phyloP scores from a whole-genome alignment of 1,284 basidiomycete species.

The Irpex sp. region DNA sequence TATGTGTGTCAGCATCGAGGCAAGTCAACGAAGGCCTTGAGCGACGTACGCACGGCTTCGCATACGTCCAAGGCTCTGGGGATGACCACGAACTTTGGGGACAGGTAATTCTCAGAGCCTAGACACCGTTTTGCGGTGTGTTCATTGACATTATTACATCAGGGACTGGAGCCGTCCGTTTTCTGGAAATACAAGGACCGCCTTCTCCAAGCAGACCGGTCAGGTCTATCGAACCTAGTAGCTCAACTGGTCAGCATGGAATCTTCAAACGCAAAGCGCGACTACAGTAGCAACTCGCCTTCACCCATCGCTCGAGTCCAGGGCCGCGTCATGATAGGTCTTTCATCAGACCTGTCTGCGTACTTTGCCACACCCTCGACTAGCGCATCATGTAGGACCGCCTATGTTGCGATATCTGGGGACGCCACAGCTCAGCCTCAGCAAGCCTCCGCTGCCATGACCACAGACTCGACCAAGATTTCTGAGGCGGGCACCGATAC shows the following conservation, averaged over 20 bases:
- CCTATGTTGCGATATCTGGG: conserved; percentile 22
- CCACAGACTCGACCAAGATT: not conserved
- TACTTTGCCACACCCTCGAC: not conserved
- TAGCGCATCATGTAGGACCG: conserved; percentile 5
- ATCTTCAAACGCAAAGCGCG: not conserved
- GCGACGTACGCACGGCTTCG: conserved; percentile 58
- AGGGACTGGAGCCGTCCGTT: conserved; percentile 69
- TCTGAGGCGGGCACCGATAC: not conserved
- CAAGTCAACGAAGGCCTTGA: conserved; percentile 54
- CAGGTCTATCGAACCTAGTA: conserved; percentile 47
- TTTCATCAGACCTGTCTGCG: not conserved
- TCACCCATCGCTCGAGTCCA: not conserved
- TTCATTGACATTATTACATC: not conserved
- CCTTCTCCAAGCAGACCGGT: conserved; percentile 47
- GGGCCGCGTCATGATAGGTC: not conserved
- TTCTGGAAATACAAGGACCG: conserved; percentile 63
- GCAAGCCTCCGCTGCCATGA: not conserved
- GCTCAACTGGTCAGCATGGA: conserved; percentile 33
- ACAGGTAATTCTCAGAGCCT: conserved; percentile 41
- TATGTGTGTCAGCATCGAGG: conserved; percentile 79
- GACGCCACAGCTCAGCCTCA: not conserved
- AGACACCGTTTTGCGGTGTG: not conserved
- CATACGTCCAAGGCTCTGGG: conserved; percentile 86
- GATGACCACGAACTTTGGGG: conserved; percentile 90
- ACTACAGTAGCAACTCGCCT: not conserved